Base-by-base conservation (phyloP, 345 rosid species). In the Rhizophora apiculata region DNA sequence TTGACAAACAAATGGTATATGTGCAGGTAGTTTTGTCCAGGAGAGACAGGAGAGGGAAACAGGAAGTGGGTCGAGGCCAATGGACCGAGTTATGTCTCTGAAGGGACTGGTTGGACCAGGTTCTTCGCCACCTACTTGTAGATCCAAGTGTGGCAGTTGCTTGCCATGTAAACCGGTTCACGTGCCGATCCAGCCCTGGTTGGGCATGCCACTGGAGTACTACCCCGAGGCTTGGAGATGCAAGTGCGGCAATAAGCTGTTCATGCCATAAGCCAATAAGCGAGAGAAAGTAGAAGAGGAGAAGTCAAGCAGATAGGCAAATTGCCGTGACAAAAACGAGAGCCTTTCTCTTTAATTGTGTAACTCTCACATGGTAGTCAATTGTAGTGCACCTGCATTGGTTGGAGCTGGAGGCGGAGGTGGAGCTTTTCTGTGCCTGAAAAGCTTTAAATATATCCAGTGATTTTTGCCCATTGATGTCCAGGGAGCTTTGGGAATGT, bases 151-250 rank as follows among this genome's bases (percentile, higher is more conserved):
- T 75, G 94, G 91, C 20, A 75, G 65, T 61, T 95, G 98, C 78
- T 79, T 72, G 11, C 98, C 99, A 19, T 95, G 99, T 82, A 63
- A 74, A 56, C 83, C 97, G 68, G 98, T 92, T 77, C 99, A 89
- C 67, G 97, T 95, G 60, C 87, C 99, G 65, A 79, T 95, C 71
- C 92, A 87, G 63, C 96, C 92, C 3, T 93, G 97, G 51, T 63
- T 84, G 18, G 83, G 82, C 63, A 56, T 77, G 65, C 96, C 97
- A 55, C 73, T 83, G 31, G 98, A 95, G 85, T 95, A 95, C 76
- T 92, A 92, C 72, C 97, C 99, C 19, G 99, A 95, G 83, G 97
- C 99, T 57, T 92, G 99, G 99, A 89, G 99, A 15, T 95, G 99
- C 83, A 87, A 90, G 84, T 92, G 99, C 69, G 93, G 93, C 48